Evolutionary conservation across 768 basidiomycete species (phyloP), one percentile per base, ranked within the genome.

Genomic region (Cubamyces sp.): DNA sequence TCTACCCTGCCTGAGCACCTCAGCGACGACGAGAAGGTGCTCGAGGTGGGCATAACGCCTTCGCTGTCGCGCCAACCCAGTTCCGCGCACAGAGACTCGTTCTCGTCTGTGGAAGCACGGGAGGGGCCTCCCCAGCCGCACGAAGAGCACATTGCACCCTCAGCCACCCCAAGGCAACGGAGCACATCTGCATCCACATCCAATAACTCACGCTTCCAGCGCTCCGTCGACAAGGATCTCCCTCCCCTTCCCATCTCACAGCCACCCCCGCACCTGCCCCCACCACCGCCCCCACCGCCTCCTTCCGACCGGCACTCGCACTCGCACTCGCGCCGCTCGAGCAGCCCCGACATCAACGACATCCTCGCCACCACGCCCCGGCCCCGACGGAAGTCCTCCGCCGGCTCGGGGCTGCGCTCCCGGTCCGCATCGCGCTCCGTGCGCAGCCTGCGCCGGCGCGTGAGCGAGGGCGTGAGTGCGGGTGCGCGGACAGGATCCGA

Each of bases 361-460:
- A 72, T 74, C 53, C 67, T 77, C 19, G 71, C 75, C 5, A 49
- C 64, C 5, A 77, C 76, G 7, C 75, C 75, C 5, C 68, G 72
- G 12, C 69, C 74, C 12, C 68, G 71, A 9, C 71, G 73, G 15
- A 67, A 66, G 47, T 67, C 68, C 3, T 70, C 71, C 7, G 47
- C 21, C 5, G 65, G 52, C 23, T 72, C 72, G 0, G 59, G 65
- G 34, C 55, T 66, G 15, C 47, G 60, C 23, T 68, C 69, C 6
- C 55, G 67, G 7, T 73, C 72, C 39, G 45, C 64, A 4, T 71
- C 74, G 9, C 67, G 66, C 4, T 60, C 63, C 1, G 66, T 71
- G 37, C 60, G 63, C 50, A 57, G 50, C 46, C 61, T 62, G 46
- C 59, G n/a, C 34, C 70, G 66, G 23, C 66, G 66, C 41, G 43